Evolutionary conservation across 495 filamentous ascomycete genomes (phyloP).

Genomic region (Talaromyces proteolyticus): DNA sequence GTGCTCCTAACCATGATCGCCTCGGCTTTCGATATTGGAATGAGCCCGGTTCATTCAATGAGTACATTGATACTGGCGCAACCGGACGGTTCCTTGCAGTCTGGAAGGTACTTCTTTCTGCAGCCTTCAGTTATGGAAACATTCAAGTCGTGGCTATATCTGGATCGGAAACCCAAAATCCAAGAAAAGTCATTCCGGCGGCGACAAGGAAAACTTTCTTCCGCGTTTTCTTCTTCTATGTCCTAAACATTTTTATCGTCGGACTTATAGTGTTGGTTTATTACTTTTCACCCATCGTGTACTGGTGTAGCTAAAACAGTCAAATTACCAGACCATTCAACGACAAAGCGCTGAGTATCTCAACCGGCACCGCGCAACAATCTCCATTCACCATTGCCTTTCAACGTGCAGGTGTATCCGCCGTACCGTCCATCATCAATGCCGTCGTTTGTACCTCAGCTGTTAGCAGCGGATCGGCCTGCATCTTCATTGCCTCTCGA

Average conservation of each 20-base stretch:
- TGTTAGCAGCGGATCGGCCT: conserved; percentile 67
- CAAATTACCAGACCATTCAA: not conserved
- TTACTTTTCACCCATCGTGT: not conserved
- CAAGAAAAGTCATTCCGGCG: conserved; percentile 67
- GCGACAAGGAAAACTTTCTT: conserved; percentile 80
- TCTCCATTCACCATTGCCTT: conserved; percentile 58
- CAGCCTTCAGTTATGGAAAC: conserved; percentile 43
- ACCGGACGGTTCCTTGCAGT: conserved; percentile 36
- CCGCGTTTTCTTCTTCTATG: conserved; percentile 82
- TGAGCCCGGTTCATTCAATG: conserved; percentile 60
- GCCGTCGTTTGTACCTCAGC: conserved; percentile 64
- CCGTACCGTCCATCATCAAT: conserved; percentile 70
- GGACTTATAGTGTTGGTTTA: conserved; percentile 38
- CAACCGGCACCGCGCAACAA: conserved; percentile 31
- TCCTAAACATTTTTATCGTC: conserved; percentile 42
- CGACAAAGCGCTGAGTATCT: conserved; percentile 1
- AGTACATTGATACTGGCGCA: conserved; percentile 25
- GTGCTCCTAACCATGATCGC: conserved; percentile 53
- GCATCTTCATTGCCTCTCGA: conserved; percentile 72
- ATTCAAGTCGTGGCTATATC: conserved; percentile 68
- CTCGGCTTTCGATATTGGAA: conserved; percentile 69
- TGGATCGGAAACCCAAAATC: conserved; percentile 74
- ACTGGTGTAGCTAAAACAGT: not conserved
- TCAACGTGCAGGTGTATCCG: conserved; percentile 54
- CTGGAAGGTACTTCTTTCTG: conserved; percentile 31